phyloP scores from a whole-genome alignment of 768 basidiomycete genomes.

The Psilocybe cyanescens region DNA sequence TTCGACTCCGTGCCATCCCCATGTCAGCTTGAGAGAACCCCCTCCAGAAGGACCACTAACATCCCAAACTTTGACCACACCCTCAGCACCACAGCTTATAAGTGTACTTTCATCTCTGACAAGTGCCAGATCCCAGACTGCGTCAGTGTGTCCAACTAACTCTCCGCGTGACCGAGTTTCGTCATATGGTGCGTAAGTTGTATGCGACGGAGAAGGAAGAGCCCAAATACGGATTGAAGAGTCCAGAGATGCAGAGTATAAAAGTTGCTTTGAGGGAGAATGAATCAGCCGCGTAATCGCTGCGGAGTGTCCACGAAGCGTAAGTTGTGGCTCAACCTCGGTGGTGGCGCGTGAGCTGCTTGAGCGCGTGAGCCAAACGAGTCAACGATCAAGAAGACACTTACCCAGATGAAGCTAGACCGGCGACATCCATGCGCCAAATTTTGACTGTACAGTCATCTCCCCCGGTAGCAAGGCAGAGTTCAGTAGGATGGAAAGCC shows the following conservation, averaged over 20 bases:
- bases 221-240: constrained; percentile 93
- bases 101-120: constrained; percentile 83
- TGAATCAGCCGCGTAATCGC: constrained; percentile 87
- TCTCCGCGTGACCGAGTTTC: constrained; percentile 75
- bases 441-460: constrained; percentile 97
- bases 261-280: constrained; percentile 70
- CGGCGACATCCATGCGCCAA: constrained; percentile 86
- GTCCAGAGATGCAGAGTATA: constrained; percentile 94
- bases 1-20: constrained; percentile 79
- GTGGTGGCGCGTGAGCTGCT: constrained; percentile 69
- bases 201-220: constrained; percentile 73
- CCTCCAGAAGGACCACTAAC: constrained; percentile 69
- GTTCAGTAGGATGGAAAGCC: constrained; percentile 85
- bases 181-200: constrained; percentile 93
- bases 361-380: constrained; percentile 18
- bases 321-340: constrained; percentile 92
- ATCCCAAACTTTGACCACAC: constrained; percentile 93
- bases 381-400: constrained; percentile 34
- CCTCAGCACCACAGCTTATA: constrained; percentile 91
- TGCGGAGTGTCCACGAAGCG: constrained; percentile 91
- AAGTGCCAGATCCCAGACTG: constrained; percentile 93
- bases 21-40: constrained; percentile 71
- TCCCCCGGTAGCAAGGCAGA: constrained; percentile 89
- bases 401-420: constrained; percentile 77
- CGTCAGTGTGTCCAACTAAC: constrained; percentile 92